Evolutionary conservation across 164 flowering plant species (phyloP).

Genomic region (Platanus orientalis): DNA sequence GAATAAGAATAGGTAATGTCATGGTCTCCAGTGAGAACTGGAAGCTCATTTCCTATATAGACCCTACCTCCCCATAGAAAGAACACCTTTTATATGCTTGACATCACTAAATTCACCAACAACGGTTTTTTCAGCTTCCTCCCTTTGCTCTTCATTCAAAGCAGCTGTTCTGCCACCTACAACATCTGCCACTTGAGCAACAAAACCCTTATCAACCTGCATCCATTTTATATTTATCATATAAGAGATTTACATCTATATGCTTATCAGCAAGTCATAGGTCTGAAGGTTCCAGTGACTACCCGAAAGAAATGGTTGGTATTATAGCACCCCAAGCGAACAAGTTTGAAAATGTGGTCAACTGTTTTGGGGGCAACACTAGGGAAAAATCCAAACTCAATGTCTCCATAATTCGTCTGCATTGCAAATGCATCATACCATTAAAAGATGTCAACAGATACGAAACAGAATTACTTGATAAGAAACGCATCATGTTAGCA

Average conservation of each 20-base stretch:
- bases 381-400: slow-evolving; percentile 91
- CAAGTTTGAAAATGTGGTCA: slow-evolving; percentile 89
- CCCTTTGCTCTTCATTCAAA: slow-evolving; percentile 76
- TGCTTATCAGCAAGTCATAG: background rate
- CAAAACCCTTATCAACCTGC: slow-evolving; percentile 90
- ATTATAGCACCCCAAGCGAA: slow-evolving; percentile 83
- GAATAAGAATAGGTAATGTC: no score
- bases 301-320: slow-evolving; percentile 98
- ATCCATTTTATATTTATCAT: slow-evolving; percentile 4
- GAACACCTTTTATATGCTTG: slow-evolving; percentile 88
- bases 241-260: background rate
- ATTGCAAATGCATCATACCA: slow-evolving; percentile 8
- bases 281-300: slow-evolving; percentile 6
- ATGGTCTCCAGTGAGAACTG: no score
- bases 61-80: slow-evolving; percentile 91
- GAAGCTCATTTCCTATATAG: background rate
- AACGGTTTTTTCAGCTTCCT: slow-evolving; percentile 72
- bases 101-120: slow-evolving; percentile 90
- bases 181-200: slow-evolving; percentile 97
- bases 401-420: slow-evolving; percentile 92
- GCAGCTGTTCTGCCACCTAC: slow-evolving; percentile 80
- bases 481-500: background rate
- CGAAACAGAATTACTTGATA: background rate
- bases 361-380: slow-evolving; percentile 88
- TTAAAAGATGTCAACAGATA: background rate